Evolutionary conservation across 1,139 yeast genomes (phyloP), one percentile per base, ranked within the genome.

Genomic region (Candida neerlandica): DNA sequence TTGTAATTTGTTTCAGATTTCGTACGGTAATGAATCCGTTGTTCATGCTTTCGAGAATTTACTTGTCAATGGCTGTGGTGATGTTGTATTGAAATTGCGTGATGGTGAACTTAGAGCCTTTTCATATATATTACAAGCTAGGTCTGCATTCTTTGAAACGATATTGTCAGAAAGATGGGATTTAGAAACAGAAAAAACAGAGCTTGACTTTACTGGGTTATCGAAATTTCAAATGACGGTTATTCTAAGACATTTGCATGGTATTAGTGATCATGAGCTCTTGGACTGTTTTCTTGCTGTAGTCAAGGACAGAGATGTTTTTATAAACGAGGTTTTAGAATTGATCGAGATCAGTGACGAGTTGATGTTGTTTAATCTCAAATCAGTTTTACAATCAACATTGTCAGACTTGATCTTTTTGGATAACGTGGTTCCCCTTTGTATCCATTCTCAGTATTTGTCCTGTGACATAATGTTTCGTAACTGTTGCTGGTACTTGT

Each of bases 111-210:
- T 69, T 2, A 53, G 50, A 5, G 76, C 82, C 4, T 83, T 83
- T 57, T 78, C 86, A 4, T 71, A 73, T 32, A 65, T 89, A 6
- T 62, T 90, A 21, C 61, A 72, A 4, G 65, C 81, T 0, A 68
- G 96, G 50, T 80, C 85, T 41, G 84, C 83, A 0, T 88, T 77
- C 60, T 89, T 89, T 62, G 85, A 81, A 52, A 78, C 87, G 0
- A 55, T 81, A 2, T 72, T 86, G 33, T 78, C 87, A 0, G 63
- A 67, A 2, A 65, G 84, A 50, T 87, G 95, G 95, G 64, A 60
- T 5, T 61, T 58, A 45, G 45, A 58, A 41, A 50, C 59, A 5
- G 50, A 55, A 18, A 45, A 51, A 11, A 23, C 29, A 12, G 34
- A 35, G 14, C 52, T 85, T 16, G 71, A 76, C 38, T 75, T 89